These are phyloP conservation scores for Lachnellula cervina DNA, from an alignment of 2,329 filamentous ascomycete species.

Conservation along the genomic window DNA sequence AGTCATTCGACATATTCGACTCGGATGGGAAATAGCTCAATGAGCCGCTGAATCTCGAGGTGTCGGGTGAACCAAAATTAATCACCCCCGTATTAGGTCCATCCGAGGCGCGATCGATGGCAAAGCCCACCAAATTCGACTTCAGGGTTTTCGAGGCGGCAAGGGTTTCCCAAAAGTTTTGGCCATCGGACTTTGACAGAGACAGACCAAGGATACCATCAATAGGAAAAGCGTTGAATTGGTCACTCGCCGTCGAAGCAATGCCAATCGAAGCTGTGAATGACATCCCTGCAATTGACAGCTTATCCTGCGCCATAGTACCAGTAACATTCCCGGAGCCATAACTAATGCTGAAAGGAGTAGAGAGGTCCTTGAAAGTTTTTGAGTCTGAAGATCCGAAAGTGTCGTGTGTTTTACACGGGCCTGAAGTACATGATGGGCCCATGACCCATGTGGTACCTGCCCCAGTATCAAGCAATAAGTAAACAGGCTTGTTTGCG, in stretches of 20 bases:
- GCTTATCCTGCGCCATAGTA: conserved; percentile 57
- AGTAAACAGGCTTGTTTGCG: conserved; percentile 47
- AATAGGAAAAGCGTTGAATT: conserved; percentile 76
- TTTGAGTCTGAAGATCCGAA: conserved; percentile 64
- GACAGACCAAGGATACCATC: conserved; percentile 83
- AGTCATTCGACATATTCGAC: conserved; percentile 51
- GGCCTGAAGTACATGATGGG: conserved; percentile 56
- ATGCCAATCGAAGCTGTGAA: conserved; percentile 66
- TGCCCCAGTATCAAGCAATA: conserved; percentile 63
- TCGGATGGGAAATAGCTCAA: conserved; percentile 60
- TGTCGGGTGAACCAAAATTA: conserved; percentile 68
- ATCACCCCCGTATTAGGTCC: conserved; percentile 68
- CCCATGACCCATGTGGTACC: conserved; percentile 83
- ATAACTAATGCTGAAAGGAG: conserved; percentile 64
- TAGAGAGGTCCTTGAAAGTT: conserved; percentile 49
- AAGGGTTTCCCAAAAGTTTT: conserved; percentile 65
- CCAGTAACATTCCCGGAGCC: conserved; percentile 73
- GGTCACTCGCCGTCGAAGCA: conserved; percentile 63
- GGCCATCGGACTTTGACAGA: conserved; percentile 48
- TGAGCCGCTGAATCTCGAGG: conserved; percentile 60
- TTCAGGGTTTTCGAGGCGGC: conserved; percentile 50
- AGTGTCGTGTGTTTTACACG: conserved; percentile 65
- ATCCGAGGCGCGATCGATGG: conserved; percentile 63
- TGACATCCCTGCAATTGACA: conserved; percentile 62
- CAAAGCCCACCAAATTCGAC: conserved; percentile 67